Base-by-base conservation (phyloP, 202 grass and related monocot genomes). In the Elaeis oleifera region DNA sequence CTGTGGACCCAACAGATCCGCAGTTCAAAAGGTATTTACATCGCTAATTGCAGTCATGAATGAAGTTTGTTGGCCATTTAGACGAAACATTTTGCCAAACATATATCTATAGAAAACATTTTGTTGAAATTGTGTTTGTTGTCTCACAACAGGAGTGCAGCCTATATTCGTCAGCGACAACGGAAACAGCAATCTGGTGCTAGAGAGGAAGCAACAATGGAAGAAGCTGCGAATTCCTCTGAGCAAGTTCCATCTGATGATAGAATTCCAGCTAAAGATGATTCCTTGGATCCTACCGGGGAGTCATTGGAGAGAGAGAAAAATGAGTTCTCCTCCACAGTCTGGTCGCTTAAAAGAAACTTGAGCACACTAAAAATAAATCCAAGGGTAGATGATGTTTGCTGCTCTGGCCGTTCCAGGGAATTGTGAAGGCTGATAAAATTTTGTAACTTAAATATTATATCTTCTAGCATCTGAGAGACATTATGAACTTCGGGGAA, bases 1-100 rank as follows among this genome's bases (percentile, higher is more conserved):
- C 84, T 0, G 4, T 96, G 76, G 92, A 96, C 71, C 87, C 91
- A 57, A 96, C 91, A 4, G 71, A 96, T 88, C 87, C 84, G 55
- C 83, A 87, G 49, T 88, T 85, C 66, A 96, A 91, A 71, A 96
- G 92, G 92, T 96, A 88, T 24, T 44, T 44, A 44, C 22, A 65
- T 15, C 0, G 6, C 22, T 28, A 14, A 25, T 24, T 15, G 3
- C 9, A 39, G 17, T 18, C 50, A 58, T 72, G 19, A 25, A 53
- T 49, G 29, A 6, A 31, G 32, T 18, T 72, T 59, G 23, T 53
- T 19, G 1, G n/a, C 61, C 50, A 68, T 57, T 17, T 55, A 51
- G 14, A 52, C 0, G 52, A 5, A 6, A 20, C 25, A 56, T 62
- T 56, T 11, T 49, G 50, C 49, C 16, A 2, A 51, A 62, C 9